These are phyloP conservation scores for Saksenaea vasiformis DNA, from an alignment of 371 early-diverging fungal genomes.

Conservation along the genomic window DNA sequence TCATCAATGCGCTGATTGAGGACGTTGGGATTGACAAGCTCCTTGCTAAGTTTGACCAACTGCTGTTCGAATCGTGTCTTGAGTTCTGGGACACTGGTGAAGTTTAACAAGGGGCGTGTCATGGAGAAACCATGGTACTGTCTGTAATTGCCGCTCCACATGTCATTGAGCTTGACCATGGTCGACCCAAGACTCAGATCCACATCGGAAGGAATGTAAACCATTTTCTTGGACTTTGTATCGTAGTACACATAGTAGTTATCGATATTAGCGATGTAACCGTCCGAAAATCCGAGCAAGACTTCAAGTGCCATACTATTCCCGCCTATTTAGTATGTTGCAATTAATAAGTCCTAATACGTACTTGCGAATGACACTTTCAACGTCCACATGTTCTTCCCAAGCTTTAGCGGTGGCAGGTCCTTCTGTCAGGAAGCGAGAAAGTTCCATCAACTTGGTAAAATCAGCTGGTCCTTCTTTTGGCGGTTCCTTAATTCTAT, in stretches of 20 bases:
- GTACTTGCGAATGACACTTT: constrained; percentile 38
- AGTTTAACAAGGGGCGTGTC: constrained; percentile 17
- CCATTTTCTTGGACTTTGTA: constrained; percentile 14
- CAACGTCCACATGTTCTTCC: constrained; percentile 31
- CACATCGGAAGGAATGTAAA: constrained; percentile 36
- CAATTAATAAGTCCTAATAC: neutral
- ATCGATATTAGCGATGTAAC: too few species aligned
- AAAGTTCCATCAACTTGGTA: too few species aligned
- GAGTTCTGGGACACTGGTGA: constrained; percentile 19
- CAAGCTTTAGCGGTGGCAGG: constrained; percentile 25
- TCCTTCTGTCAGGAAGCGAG: constrained; percentile 23
- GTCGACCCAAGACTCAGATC: constrained; percentile 32
- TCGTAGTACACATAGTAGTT: too few species aligned
- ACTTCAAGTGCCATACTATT: too few species aligned
- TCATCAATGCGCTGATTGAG: constrained; percentile 27
- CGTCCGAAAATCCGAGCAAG: too few species aligned
- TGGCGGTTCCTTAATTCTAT: too few species aligned
- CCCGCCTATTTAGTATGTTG: neutral
- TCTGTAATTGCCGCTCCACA: constrained; percentile 33
- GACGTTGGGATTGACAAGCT: constrained; percentile 24
- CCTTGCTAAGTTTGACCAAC: constrained; percentile 15
- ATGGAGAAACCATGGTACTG: constrained; percentile 23
- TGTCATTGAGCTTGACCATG: constrained; percentile 9
- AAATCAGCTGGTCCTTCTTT: too few species aligned
- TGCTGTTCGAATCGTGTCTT: constrained; percentile 23